Conservation (phyloP, 192 early-diverging fungal species). For the Coemansia sp. region DNA sequence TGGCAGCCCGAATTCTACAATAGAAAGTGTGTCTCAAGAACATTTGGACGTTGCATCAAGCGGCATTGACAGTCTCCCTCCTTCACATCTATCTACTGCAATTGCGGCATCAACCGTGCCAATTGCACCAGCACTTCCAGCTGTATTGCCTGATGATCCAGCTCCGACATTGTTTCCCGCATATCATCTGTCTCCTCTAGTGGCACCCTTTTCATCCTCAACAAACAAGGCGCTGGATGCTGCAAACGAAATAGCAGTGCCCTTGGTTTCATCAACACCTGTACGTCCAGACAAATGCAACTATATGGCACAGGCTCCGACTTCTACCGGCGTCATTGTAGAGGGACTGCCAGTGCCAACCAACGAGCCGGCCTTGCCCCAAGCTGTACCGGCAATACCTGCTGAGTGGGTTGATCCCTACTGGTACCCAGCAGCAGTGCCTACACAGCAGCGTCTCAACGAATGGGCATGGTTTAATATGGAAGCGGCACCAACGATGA, state of each 20-base stretch:
- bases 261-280: neutral
- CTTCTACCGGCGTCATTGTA: conserved; percentile 5
- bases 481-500: conserved; percentile 5
- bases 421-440: conserved; percentile 5
- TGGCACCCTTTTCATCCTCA: neutral
- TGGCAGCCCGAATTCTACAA: neutral
- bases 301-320: neutral
- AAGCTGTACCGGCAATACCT: neutral
- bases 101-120: neutral
- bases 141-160: neutral
- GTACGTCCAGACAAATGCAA: neutral
- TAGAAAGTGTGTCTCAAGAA: conserved; percentile 2
- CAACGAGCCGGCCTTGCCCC: neutral
- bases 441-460: neutral
- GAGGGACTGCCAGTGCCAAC: conserved; percentile 1
- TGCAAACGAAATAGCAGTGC: neutral
- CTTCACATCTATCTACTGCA: neutral
- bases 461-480: conserved; percentile 9
- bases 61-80: neutral
- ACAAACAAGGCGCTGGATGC: conserved; percentile 8
- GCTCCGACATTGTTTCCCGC: neutral
- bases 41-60: neutral
- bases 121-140: conserved; percentile 5
- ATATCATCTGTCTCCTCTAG: conserved; percentile 5
- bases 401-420: neutral